Conservation (phyloP, 768 basidiomycete species). For the Panaeolus cyanescens region DNA sequence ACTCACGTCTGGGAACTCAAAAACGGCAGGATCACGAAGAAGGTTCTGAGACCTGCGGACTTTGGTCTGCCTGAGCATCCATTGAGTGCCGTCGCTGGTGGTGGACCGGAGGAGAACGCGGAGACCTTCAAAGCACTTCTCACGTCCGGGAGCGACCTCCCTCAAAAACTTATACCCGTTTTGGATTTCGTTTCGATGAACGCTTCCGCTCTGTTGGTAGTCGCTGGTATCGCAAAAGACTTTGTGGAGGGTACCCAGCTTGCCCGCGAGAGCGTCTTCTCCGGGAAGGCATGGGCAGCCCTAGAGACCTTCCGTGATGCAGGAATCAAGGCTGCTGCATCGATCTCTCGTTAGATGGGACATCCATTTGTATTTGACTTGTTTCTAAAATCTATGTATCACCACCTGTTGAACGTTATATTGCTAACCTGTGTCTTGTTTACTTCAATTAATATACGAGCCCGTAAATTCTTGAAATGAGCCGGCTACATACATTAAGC, state of each 20-base stretch:
- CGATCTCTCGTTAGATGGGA: too few species aligned
- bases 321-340: constrained; percentile 31
- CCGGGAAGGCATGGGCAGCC: constrained; percentile 62
- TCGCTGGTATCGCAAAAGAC: constrained; percentile 73
- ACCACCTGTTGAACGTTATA: too few species aligned
- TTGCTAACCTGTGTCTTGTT: too few species aligned
- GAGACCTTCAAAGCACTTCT: constrained; percentile 68
- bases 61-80: constrained; percentile 81
- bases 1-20: constrained; percentile 84
- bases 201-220: constrained; percentile 83
- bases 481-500: too few species aligned
- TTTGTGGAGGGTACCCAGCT: constrained; percentile 71
- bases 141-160: constrained; percentile 55
- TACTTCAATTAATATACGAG: too few species aligned
- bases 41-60: constrained; percentile 62
- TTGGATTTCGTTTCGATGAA: constrained; percentile 91
- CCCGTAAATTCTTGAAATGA: too few species aligned
- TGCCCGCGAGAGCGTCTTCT: constrained; percentile 61
- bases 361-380: too few species aligned
- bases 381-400: neutral
- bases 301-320: constrained; percentile 51
- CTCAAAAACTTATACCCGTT: constrained; percentile 60
- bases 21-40: constrained; percentile 60
- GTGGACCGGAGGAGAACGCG: constrained; percentile 81
- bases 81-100: constrained; percentile 69